Evolutionary conservation across 148 eudicot species (phyloP).

Genomic region (Chenopodium formosanum): DNA sequence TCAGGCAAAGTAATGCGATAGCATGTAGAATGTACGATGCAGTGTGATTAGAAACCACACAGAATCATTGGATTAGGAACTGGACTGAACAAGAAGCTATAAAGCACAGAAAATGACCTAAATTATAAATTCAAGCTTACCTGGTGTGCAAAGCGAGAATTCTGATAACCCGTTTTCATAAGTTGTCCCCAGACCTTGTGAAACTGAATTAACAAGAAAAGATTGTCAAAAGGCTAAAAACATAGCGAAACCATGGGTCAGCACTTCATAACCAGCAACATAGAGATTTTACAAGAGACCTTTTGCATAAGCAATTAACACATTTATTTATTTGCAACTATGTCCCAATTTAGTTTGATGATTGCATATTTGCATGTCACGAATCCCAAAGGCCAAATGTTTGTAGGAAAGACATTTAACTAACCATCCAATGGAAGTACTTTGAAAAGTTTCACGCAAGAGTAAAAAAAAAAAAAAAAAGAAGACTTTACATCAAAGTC

Average conservation of each 20-base stretch:
- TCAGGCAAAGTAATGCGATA: not conserved
- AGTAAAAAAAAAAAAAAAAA: not conserved
- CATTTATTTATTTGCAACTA: not conserved
- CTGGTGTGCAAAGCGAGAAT: conserved; percentile 98
- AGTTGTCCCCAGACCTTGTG: conserved; percentile 97
- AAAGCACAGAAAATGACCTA: not conserved
- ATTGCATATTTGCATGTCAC: not conserved
- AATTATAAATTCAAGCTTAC: conserved; percentile 28
- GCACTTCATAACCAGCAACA: not conserved
- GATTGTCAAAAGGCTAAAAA: conserved; percentile 4
- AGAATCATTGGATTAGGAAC: not conserved
- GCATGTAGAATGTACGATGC: not conserved
- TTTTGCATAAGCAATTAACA: not conserved
- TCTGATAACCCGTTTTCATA: conserved; percentile 97
- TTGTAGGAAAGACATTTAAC: not conserved
- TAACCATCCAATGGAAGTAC: not conserved
- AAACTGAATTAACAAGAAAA: conserved; percentile 45
- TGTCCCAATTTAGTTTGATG: not conserved
- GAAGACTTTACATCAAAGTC: not conserved
- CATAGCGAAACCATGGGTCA: too few relatives aligned
- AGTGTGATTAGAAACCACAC: not conserved
- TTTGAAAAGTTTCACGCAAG: not conserved
- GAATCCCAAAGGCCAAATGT: not conserved
- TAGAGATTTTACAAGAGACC: not conserved
- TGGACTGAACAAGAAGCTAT: not conserved